Evolutionary conservation across 257 asterid species (phyloP), one percentile per base, ranked within the genome.

Genomic region (Solanum virginianum): DNA sequence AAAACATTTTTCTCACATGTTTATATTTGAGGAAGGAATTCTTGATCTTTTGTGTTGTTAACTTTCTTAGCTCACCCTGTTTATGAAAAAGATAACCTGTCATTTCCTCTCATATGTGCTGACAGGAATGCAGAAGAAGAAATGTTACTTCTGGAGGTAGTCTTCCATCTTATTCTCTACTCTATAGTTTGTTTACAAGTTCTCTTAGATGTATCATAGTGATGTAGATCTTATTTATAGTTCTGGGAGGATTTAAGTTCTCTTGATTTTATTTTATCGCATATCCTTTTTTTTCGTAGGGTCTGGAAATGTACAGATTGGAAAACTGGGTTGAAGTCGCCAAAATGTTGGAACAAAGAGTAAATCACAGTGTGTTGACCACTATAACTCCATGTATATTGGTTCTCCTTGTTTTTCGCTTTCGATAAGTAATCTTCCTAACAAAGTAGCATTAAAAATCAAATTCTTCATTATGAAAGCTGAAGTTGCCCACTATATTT

Each of bases 61-160:
- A 26, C 63, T 51, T 79, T 20, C 18, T 26, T 79, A 29, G 29
- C 60, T 77, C 63, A 75, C 79, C 71, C 57, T 83, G 39, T 68
- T 45, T 62, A 84, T 85, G 74, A 85, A 91, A 93, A 95, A 97
- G 99, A 96, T 88, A 95, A 92, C 90, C 88, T 96, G 59, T 94
- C 95, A 79, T 96, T 96, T 90, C 98, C 98, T 74, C 92, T 96
- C 79, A 92, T 94, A 89, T 95, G 98, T 88, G 90, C 96, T 72
- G 95, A 95, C 80, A 94, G 98, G 99, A 95, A 95, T 89, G 98
- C 97, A 51, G 98, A 95, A 80, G 98, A 96, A 89, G 99, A 96
- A 91, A 95, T 95, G 92, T 88, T 94, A 70, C 98, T 96, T 85
- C 90, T 96, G 86, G 97, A 96, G 99, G 99, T 96, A 90, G 62